Base-by-base conservation (phyloP, 2,329 filamentous ascomycete genomes). In the Colletotrichum trifolii region DNA sequence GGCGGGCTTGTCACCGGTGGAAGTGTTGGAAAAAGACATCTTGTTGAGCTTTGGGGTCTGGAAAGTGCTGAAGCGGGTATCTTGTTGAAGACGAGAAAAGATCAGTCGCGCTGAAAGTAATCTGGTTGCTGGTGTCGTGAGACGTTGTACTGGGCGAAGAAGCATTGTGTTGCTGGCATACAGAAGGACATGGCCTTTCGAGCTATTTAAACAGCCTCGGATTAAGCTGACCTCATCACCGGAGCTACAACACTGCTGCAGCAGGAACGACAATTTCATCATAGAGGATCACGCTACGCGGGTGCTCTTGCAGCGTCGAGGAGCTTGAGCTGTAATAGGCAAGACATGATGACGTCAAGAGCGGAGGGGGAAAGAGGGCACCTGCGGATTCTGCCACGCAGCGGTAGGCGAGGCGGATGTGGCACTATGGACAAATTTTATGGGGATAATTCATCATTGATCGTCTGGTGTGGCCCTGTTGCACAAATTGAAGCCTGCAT, bases 1-100 rank as follows among this genome's bases (percentile, higher is more conserved):
- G 57, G 83, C 87, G 46, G 87, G 81, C 78, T 90, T 87, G 77
- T 79, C 80, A 73, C 87, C 88, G 46, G 87, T 87, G 68, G 83
- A 77, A 43, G 88, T 78, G 76, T 90, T 91, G 75, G 84, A 85
- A 77, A 83, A 86, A 60, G 77, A 78, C 63, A 66, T 66, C 36
- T 15, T 49, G 34, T 25, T 25, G 4, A 25, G 7, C 34, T 2
- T 38, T 36, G 33, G 15, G 45, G 3, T 25, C 6, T n/a, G 34
- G n/a, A 15, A 46, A 46, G 43, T 46, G 43, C 11, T 46, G n/a
- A 46, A 42, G 25, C 25, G 25, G 25, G 25, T 25, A 25, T 25
- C 25, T 1, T 25, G 25, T 13, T 34, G 33, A 13, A 15, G 46
- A 35, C 25, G 9, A 35, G n/a, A 33, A 5, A 6, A 12, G 42